phyloP scores from a whole-genome alignment of 768 basidiomycete genomes.

The Rhizopogon roseolus region DNA sequence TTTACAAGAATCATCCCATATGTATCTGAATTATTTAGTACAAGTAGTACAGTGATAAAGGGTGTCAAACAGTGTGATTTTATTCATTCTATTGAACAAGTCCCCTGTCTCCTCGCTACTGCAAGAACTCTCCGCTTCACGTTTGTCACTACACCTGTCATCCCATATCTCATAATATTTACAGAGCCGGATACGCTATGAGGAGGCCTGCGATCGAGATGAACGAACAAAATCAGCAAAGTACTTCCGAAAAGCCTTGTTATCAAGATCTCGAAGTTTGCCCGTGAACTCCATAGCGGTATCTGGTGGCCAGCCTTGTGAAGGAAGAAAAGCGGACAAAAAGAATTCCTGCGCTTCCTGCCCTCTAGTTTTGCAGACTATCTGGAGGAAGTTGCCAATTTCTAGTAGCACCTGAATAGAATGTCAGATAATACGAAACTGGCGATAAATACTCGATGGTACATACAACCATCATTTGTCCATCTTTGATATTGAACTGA shows the following conservation, averaged over 20 bases:
- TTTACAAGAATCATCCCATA: too few species aligned
- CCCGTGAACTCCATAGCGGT: conserved; percentile 72
- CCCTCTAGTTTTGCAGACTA: conserved; percentile 71
- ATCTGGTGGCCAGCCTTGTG: conserved; percentile 81
- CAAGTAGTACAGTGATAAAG: too few species aligned
- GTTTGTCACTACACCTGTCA: too few species aligned
- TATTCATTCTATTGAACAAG: too few species aligned
- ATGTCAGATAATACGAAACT: not conserved
- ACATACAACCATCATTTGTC: conserved; percentile 71
- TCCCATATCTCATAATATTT: too few species aligned
- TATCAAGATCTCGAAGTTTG: conserved; percentile 70
- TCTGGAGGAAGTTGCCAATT: conserved; percentile 80
- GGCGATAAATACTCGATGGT: not conserved
- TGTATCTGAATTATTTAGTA: too few species aligned
- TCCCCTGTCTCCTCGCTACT: too few species aligned
- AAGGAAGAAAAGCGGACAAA: conserved; percentile 73
- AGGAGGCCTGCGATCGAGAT: conserved; percentile 48
- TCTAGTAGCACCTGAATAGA: conserved; percentile 75
- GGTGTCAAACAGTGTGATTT: too few species aligned
- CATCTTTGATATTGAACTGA: conserved; percentile 85
- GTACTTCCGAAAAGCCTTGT: conserved; percentile 78
- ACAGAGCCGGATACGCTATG: conserved; percentile 40
- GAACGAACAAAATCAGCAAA: conserved; percentile 80
- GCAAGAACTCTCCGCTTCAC: too few species aligned
- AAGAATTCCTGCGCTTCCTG: conserved; percentile 83